These are phyloP conservation scores for Epithele typhae DNA, from an alignment of 768 basidiomycete species.

Conservation along the genomic window DNA sequence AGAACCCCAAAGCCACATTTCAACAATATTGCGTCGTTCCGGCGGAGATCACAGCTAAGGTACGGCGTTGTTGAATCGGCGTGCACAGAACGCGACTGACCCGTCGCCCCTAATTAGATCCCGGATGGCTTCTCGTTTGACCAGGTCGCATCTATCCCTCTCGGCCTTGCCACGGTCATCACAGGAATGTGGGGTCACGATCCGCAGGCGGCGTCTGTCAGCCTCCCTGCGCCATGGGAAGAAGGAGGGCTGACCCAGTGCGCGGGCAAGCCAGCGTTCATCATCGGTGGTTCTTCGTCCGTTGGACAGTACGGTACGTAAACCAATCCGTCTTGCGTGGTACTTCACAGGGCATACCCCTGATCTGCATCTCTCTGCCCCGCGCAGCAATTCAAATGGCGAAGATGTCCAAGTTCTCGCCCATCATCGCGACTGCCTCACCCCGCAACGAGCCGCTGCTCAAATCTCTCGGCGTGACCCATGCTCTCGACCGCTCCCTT, in stretches of 20 bases:
- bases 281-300: conserved; percentile 14
- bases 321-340: background rate
- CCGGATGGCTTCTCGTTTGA: conserved; percentile 34
- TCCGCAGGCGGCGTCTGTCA: background rate
- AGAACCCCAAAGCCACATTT: conserved; percentile 6
- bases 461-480: conserved; percentile 2
- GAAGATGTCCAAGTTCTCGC: background rate
- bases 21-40: conserved; percentile 23
- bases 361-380: conserved; percentile 14
- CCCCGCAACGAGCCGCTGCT: background rate
- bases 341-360: background rate
- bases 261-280: conserved; percentile 13
- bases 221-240: conserved; percentile 14
- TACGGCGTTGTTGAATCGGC: background rate
- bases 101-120: conserved; percentile 21
- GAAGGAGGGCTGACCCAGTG: conserved; percentile 7
- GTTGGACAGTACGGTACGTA: background rate
- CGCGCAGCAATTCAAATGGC: conserved; percentile 16
- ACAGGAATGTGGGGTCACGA: background rate
- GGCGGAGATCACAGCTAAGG: conserved; percentile 20
- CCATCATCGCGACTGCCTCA: conserved; percentile 2
- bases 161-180: conserved; percentile 27
- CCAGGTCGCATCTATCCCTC: conserved; percentile 36
- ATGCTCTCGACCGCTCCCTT: background rate
- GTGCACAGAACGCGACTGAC: background rate